Evolutionary conservation across 768 basidiomycete genomes (phyloP), one percentile per base, ranked within the genome.

Genomic region (Coprinopsis sp.): DNA sequence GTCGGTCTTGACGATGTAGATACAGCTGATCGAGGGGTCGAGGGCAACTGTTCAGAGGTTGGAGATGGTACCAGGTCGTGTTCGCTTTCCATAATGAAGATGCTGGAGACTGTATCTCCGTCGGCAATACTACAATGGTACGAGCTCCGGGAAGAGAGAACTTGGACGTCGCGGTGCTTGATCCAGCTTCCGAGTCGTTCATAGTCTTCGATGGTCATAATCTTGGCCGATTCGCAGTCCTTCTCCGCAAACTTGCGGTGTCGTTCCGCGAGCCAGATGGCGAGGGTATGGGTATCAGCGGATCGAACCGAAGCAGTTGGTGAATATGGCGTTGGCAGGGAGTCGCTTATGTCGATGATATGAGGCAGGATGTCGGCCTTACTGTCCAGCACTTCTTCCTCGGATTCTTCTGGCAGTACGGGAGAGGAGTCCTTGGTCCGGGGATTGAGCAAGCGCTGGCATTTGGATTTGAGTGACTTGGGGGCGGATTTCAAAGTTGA

Each of bases 161-260:
- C 56, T 52, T 41, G 51, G 60, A 37, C 56, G 50, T 38, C 44
- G 48, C 12, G 39, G 46, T n/a, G 43, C 42, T 64, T 57, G n/a
- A 66, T 61, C 77, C 76, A 77, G 49, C 77, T 77, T 2, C 76
- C 77, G 43, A 52, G 57, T 28, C 63, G 59, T 50, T 78, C 77
- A 47, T 78, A 76, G 31, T 76, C 69, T 39, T 68, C 72, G 30
- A 76, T 51, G n/a, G 66, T 63, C 60, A 77, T 69, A 38, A 62
- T 61, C 23, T 56, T 56, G 6, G 51, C 56, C 25, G 53, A 44
- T 10, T 62, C 57, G 21, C 58, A 51, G 19, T 60, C 61, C 45
- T 52, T 50, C 24, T 64, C 60, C 23, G 57, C 42, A 37, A 61
- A 61, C 37, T 59, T 49, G 8, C 54, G 55, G 25, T 64, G 65